A percentile compares a stretch with the other conserved stretches of the same genome.
These are phyloP conservation scores for Ceratocystis eucalypticola DNA, from an alignment of 2,329 filamentous ascomycete genomes.

Conservation along the genomic window DNA sequence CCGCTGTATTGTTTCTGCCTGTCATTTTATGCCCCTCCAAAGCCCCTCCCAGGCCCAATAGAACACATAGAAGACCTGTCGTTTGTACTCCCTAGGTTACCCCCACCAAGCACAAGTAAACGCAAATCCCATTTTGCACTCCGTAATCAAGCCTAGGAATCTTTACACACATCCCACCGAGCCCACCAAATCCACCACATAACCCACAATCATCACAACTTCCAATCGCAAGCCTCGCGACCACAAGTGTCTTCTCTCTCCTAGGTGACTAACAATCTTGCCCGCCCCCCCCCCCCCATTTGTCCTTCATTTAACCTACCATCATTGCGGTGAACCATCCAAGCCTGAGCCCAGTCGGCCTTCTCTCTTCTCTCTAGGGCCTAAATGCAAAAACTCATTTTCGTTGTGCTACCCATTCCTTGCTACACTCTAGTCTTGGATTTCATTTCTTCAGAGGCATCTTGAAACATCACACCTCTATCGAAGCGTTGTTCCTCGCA, in stretches of 20 bases:
- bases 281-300: background rate
- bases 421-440: background rate
- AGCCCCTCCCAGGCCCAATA: constrained; percentile 13
- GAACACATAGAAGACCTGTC: background rate
- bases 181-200: background rate
- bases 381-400: background rate
- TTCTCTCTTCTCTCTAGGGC: background rate
- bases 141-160: background rate
- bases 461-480: background rate
- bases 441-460: background rate
- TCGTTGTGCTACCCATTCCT: background rate
- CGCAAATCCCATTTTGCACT: constrained; percentile 2
- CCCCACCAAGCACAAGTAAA: constrained; percentile 9
- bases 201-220: background rate
- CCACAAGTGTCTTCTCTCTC: background rate
- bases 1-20: background rate
- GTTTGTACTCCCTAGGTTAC: background rate
- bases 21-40: background rate
- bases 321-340: no score
- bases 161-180: background rate
- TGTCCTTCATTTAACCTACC: no score
- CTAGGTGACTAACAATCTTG: constrained; percentile 13
- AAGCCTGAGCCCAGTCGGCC: no score
- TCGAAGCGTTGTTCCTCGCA: no score
- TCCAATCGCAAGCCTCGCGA: constrained; percentile 10